phyloP scores from a whole-genome alignment of 192 early-diverging fungal genomes.

The Podila verticillata region DNA sequence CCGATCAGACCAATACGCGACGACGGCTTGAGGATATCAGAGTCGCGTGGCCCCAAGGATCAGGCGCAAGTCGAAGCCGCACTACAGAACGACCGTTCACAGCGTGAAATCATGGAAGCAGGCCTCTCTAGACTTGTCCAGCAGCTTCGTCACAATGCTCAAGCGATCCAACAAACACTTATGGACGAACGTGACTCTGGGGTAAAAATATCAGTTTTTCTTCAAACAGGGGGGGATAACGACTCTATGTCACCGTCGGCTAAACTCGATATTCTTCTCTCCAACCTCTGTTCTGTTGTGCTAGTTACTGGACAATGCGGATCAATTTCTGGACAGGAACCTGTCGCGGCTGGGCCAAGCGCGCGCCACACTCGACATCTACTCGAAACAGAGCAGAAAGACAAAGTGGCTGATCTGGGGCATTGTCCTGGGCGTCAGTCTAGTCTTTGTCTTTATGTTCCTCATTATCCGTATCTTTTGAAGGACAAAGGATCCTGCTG shows the following conservation, averaged over 20 bases:
- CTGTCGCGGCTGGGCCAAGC: constrained; percentile 42
- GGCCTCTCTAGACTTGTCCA: constrained; percentile 32
- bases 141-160: constrained; percentile 43
- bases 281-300: background rate
- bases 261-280: background rate
- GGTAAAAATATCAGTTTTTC: constrained; percentile 2
- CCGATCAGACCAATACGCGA: background rate
- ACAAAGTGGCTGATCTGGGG: constrained; percentile 53
- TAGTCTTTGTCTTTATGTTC: constrained; percentile 50
- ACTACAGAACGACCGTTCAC: constrained; percentile 42
- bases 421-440: constrained; percentile 39
- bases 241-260: background rate
- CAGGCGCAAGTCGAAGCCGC: constrained; percentile 37
- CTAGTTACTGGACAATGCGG: constrained; percentile 38
- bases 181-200: constrained; percentile 32
- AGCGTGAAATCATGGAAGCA: constrained; percentile 37
- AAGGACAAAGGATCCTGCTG: background rate
- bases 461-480: constrained; percentile 49
- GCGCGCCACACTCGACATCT: constrained; percentile 29
- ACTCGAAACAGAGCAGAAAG: constrained; percentile 48
- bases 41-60: background rate
- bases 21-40: background rate
- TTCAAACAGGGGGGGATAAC: background rate
- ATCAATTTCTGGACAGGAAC: constrained; percentile 42
- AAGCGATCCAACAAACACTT: constrained; percentile 36